A percentile compares a stretch with the other conserved stretches of the same genome.
Evolutionary conservation across 2,329 filamentous ascomycete genomes (phyloP).

Genomic region (Cladosporium sp.): DNA sequence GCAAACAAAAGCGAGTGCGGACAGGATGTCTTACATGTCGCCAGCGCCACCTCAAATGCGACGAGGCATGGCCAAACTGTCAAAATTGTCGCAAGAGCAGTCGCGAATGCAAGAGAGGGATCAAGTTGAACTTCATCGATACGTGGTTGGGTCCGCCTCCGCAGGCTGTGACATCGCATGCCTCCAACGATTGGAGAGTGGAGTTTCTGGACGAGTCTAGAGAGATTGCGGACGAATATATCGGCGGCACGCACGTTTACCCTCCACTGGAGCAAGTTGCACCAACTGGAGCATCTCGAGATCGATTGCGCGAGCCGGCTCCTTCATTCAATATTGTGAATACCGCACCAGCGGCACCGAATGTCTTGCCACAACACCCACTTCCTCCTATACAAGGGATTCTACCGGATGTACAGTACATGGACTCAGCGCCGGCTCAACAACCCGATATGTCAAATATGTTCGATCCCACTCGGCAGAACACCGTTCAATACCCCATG

Average conservation of each 20-base stretch:
- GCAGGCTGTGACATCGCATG: conserved; percentile 47
- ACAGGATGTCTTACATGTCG: conserved; percentile 90
- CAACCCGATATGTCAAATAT: conserved; percentile 33
- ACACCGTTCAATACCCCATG: conserved; percentile 24
- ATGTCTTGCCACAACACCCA: conserved; percentile 41
- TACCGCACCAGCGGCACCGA: conserved; percentile 22
- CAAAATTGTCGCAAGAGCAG: conserved; percentile 87
- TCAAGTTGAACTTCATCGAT: conserved; percentile 89
- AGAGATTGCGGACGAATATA: conserved; percentile 85
- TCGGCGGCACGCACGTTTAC: conserved; percentile 72
- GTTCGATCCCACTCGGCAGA: conserved; percentile 33
- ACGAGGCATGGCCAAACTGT: conserved; percentile 64
- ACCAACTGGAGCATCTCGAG: conserved; percentile 29
- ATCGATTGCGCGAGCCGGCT: conserved; percentile 19
- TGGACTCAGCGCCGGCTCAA: conserved; percentile 19
- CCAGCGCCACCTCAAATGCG: conserved; percentile 86
- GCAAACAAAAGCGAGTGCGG: conserved; percentile 78
- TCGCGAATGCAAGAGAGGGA: conserved; percentile 76
- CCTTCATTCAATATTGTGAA: conserved; percentile 6
- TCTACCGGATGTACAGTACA: conserved; percentile 43
- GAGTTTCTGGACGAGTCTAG: conserved; percentile 86
- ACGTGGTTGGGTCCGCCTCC: conserved; percentile 68
- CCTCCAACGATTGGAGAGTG: conserved; percentile 64
- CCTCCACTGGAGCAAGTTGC: conserved; percentile 35
- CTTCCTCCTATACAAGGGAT: conserved; percentile 51